Conservation (phyloP, 2,329 filamentous ascomycete species). For the Ceratocystiopsis minuta region DNA sequence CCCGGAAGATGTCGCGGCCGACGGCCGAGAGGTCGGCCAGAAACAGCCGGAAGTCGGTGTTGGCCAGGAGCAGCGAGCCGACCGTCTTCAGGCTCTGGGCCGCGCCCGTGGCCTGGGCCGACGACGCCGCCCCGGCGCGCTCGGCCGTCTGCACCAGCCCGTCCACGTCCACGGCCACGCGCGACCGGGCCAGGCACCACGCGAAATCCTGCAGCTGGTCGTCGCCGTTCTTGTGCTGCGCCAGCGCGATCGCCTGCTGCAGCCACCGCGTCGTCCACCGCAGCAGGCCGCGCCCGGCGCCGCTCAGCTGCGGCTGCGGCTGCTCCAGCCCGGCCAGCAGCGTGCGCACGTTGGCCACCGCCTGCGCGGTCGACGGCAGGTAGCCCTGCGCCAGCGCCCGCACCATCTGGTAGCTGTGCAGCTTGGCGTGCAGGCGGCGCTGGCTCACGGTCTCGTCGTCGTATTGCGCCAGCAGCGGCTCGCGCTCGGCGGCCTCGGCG, state of each 20-base stretch:
- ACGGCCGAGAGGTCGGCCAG: slow-evolving; percentile 63
- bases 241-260: slow-evolving; percentile 60
- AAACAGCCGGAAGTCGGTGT: slow-evolving; percentile 78
- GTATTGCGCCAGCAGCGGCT: slow-evolving; percentile 71
- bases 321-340: slow-evolving; percentile 39
- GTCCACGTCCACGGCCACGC: slow-evolving; percentile 47
- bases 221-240: slow-evolving; percentile 62
- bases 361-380: slow-evolving; percentile 82
- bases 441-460: slow-evolving; percentile 65
- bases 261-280: slow-evolving; percentile 58
- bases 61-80: slow-evolving; percentile 68
- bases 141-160: background rate
- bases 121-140: background rate
- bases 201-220: slow-evolving; percentile 87
- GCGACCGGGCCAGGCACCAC: slow-evolving; percentile 66
- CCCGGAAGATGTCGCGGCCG: slow-evolving; percentile 67
- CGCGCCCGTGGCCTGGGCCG: no score
- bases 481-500: slow-evolving; percentile 21
- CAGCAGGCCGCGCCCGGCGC: slow-evolving; percentile 55
- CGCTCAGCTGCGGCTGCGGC: slow-evolving; percentile 38
- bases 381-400: slow-evolving; percentile 66
- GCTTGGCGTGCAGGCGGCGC: slow-evolving; percentile 64
- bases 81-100: slow-evolving; percentile 56
- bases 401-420: slow-evolving; percentile 86
- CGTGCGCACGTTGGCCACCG: slow-evolving; percentile 61